Conservation (phyloP, 1,139 yeast genomes). For the Sugiyamaella japonica region DNA sequence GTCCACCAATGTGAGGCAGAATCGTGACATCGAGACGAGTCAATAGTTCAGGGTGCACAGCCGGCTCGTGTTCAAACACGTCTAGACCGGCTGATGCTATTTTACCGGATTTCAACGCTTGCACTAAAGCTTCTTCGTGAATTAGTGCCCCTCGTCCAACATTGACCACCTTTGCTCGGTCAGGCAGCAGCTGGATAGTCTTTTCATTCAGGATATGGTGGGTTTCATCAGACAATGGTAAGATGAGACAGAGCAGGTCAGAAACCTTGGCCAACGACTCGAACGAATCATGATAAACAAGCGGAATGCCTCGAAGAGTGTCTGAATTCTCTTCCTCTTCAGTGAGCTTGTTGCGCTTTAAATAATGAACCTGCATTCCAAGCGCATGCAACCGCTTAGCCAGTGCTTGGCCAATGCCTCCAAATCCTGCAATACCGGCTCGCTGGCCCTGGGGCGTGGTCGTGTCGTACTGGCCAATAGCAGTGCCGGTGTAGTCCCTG, state of each 20-base stretch:
- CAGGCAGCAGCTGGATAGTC: constrained; percentile 49
- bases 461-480: constrained; percentile 24
- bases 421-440: constrained; percentile 75
- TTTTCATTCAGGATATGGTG: constrained; percentile 53
- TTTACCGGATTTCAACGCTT: constrained; percentile 66
- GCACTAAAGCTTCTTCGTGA: constrained; percentile 69
- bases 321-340: constrained; percentile 36
- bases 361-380: constrained; percentile 62
- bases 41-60: constrained; percentile 52
- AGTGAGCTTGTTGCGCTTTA: constrained; percentile 55
- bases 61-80: constrained; percentile 73
- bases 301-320: constrained; percentile 41
- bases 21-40: constrained; percentile 67
- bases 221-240: constrained; percentile 67
- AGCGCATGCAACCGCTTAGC: constrained; percentile 56
- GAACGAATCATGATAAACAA: constrained; percentile 47
- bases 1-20: constrained; percentile 77
- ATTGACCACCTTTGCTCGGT: constrained; percentile 66
- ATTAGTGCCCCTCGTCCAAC: constrained; percentile 77
- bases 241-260: constrained; percentile 65
- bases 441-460: constrained; percentile 53
- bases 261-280: constrained; percentile 43
- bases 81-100: constrained; percentile 76
- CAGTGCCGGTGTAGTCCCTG: constrained; percentile 5
- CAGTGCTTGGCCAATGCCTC: constrained; percentile 68